Base-by-base conservation (phyloP, 768 basidiomycete species). In the Fibroporia radiculosa region DNA sequence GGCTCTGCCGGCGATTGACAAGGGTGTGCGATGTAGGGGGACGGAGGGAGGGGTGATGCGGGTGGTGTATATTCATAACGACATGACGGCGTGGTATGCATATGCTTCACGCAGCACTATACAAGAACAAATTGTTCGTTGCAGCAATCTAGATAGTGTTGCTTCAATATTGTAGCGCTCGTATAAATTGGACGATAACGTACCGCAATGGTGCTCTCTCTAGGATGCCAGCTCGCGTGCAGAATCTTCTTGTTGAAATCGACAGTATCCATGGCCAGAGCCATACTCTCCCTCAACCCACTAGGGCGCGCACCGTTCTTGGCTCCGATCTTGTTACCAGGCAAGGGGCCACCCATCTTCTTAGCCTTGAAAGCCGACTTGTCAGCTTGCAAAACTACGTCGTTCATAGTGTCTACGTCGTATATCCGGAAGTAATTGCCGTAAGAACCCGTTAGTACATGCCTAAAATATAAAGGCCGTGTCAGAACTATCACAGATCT, bases 381-480 rank as follows among this genome's bases (percentile, higher is more conserved):
- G 72, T 99, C 96, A 1, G 96, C 96, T 66, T 98, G 96, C 45
- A 99, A 68, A 11, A 97, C 89, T 34, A 93, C 82, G 58, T 98
- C 96, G 49, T 82, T 85, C 50, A 81, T 61, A 25, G 82, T 80
- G 48, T 95, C 90, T 11, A 55, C 79, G 64, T 98, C 95, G 68
- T 92, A 99, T 80, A 99, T 96, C 64, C 93, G 92, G 86, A 99
- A 93, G 71, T 95, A 98, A 70, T 99, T 99, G 72, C 98, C 95
- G 71, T 99, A 99, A 40, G 96, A 98, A 34, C 96, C 96, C n/a
- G 96, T 97, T 52, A 99, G 72, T 48, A 98, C 92, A 64, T 93
- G 83, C 59, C 96, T 99, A 57, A 7, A 31, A 45, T 24, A 38
- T 36, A n/a, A n/a, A n/a, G n/a, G n/a, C n/a, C n/a, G n/a, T n/a